Base-by-base conservation (phyloP, 2,329 filamentous ascomycete genomes). In the Penicillium freii region DNA sequence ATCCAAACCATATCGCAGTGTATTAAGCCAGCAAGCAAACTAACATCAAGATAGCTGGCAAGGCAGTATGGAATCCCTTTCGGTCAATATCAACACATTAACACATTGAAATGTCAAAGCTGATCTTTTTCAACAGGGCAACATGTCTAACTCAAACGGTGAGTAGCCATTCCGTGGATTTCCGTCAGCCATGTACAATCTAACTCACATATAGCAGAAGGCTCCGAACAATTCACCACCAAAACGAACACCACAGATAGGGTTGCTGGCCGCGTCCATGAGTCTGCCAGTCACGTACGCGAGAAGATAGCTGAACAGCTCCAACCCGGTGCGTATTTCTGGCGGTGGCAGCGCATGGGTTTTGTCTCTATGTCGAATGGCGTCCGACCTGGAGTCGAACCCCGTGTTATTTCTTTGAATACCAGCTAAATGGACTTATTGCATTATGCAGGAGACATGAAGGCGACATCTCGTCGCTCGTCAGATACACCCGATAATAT, bases 261-360 rank as follows among this genome's bases (percentile, higher is more conserved):
- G 21, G 62, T 51, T 39, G 40, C 51, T 15, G 46, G 47, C 19
- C 57, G 46, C 3, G 48, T 54, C 11, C 39, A 55, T 5, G 55
- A 67, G 51, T 66, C 68, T 4, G 67, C 61, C 9, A 67, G 66
- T 27, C 50, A 49, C 5, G 44, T 46, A 13, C 59, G 59, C 17
- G 63, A 69, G 46, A 59, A 47, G 23, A 58, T 69, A 8, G 52
- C 59, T 15, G 48, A 54, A 6, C 34, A 50, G 3, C 58, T 67
- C 34, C 61, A 69, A 57, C 66, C 64, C 25, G 67, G 67, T 69
- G 45, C 17, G 52, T 61, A 53, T 38, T 11, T 36, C 11, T 5
- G 1, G 11, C 15, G 9, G 9, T 11, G 13, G 33, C 23, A 23
- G 29, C 8, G 5, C 19, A 5, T 25, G 19, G 19, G 19, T 2